phyloP scores from a whole-genome alignment of 371 early-diverging fungal genomes.

The Rhizopus microsporus region DNA sequence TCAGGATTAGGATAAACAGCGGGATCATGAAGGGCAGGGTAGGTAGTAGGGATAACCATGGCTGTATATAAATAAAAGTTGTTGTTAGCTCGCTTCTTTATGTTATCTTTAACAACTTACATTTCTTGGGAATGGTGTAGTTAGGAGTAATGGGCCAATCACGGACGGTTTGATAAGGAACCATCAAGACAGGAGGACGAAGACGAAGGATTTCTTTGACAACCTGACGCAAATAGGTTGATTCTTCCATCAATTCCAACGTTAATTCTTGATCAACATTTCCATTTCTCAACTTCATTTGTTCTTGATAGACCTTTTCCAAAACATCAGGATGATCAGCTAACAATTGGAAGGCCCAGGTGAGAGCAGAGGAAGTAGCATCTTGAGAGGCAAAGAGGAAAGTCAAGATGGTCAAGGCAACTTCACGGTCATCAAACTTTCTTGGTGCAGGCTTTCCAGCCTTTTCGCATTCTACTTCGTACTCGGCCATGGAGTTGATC shows the following conservation, averaged over 20 bases:
- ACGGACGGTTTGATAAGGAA: slow-evolving; percentile 49
- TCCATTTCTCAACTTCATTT: slow-evolving; percentile 35
- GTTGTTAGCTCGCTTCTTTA: not conserved
- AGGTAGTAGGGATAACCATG: slow-evolving; percentile 45
- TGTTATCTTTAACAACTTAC: slow-evolving; percentile 19
- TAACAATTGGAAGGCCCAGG: slow-evolving; percentile 54
- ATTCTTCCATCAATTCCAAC: slow-evolving; percentile 47
- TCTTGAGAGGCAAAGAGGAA: slow-evolving; percentile 57
- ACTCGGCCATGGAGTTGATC: slow-evolving; percentile 44
- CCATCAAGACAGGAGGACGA: slow-evolving; percentile 57
- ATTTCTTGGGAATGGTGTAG: slow-evolving; percentile 48
- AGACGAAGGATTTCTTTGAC: slow-evolving; percentile 53
- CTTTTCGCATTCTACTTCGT: slow-evolving; percentile 36
- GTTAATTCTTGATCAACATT: slow-evolving; percentile 31
- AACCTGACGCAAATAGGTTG: slow-evolving; percentile 48
- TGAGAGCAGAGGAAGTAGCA: slow-evolving; percentile 55
- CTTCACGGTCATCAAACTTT: slow-evolving; percentile 49
- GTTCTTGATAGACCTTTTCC: slow-evolving; percentile 45
- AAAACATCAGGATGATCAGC: slow-evolving; percentile 56
- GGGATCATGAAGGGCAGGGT: slow-evolving; percentile 44
- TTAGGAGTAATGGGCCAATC: slow-evolving; percentile 46
- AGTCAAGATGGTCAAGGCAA: slow-evolving; percentile 51
- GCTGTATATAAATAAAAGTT: slow-evolving; percentile 14
- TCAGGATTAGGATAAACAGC: slow-evolving; percentile 40
- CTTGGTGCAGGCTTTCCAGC: slow-evolving; percentile 44